A percentile compares a stretch with the other conserved stretches of the same genome.
Evolutionary conservation across 2,329 filamentous ascomycete genomes (phyloP).

Genomic region (Hypoxylon sp.): DNA sequence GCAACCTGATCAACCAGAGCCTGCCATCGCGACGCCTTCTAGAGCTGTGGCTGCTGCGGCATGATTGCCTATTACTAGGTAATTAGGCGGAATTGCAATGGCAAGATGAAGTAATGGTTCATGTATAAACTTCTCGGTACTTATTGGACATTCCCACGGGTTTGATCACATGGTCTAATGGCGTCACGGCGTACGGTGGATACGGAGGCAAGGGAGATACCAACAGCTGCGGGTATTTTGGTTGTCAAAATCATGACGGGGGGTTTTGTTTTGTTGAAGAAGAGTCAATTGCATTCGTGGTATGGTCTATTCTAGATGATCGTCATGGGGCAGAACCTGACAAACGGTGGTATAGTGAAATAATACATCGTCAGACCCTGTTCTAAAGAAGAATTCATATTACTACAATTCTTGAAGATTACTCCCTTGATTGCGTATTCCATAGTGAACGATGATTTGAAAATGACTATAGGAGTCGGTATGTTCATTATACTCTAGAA

Average conservation of each 20-base stretch:
- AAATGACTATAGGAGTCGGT: not conserved
- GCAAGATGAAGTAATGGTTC: conserved; percentile 48
- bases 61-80: conserved; percentile 33
- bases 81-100: conserved; percentile 36
- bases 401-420: conserved; percentile 12
- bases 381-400: conserved; percentile 16
- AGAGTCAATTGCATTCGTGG: conserved; percentile 39
- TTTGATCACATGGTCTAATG: conserved; percentile 47
- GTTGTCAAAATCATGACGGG: conserved; percentile 50
- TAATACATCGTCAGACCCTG: conserved; percentile 30
- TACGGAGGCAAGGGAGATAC: conserved; percentile 51
- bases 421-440: not conserved
- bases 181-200: conserved; percentile 51
- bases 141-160: conserved; percentile 46
- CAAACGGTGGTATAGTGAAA: conserved; percentile 15
- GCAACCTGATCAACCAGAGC: conserved; percentile 51
- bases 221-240: conserved; percentile 51
- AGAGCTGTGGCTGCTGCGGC: conserved; percentile 51
- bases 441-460: not conserved
- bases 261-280: conserved; percentile 17
- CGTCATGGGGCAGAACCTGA: conserved; percentile 14
- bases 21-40: conserved; percentile 53
- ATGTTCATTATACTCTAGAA: not conserved
- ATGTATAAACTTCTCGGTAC: conserved; percentile 53
- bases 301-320: conserved; percentile 30